Conservation (phyloP, 2,329 filamentous ascomycete species). For the Massarina eburnea region DNA sequence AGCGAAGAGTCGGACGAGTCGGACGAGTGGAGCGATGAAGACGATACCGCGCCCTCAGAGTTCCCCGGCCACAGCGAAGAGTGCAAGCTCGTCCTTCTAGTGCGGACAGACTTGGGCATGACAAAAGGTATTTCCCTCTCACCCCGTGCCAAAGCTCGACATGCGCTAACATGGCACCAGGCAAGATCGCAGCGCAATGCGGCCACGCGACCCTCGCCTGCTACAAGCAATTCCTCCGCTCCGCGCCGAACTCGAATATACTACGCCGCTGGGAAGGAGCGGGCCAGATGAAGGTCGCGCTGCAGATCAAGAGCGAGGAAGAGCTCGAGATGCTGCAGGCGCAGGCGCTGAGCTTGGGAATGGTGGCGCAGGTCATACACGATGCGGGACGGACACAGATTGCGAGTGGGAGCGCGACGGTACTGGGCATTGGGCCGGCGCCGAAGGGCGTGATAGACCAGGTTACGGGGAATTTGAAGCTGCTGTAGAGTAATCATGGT, state of each 20-base stretch:
- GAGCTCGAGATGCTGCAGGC: slow-evolving; percentile 74
- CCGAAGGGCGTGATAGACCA: slow-evolving; percentile 85
- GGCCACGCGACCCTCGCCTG: slow-evolving; percentile 95
- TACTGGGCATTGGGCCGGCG: slow-evolving; percentile 73
- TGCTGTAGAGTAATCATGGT: slow-evolving; percentile 58
- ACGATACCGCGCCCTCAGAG: slow-evolving; percentile 40
- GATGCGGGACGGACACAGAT: slow-evolving; percentile 99
- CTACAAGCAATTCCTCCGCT: slow-evolving; percentile 77
- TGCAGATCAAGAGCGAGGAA: slow-evolving; percentile 86
- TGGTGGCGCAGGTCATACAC: slow-evolving; percentile 87
- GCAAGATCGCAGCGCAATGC: slow-evolving; percentile 96
- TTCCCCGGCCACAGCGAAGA: slow-evolving; percentile 67
- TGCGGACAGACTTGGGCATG: slow-evolving; percentile 94
- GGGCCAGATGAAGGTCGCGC: slow-evolving; percentile 90
- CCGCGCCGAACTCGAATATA: slow-evolving; percentile 59
- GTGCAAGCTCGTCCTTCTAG: slow-evolving; percentile 91
- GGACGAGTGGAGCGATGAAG: slow-evolving; percentile 34
- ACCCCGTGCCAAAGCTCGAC: not conserved
- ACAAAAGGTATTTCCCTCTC: slow-evolving; percentile 71
- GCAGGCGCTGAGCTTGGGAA: slow-evolving; percentile 76
- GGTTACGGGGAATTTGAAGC: slow-evolving; percentile 81
- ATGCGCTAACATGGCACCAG: slow-evolving; percentile 50
- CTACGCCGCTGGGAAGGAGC: slow-evolving; percentile 81
- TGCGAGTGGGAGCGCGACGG: slow-evolving; percentile 86
- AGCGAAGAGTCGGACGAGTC: slow-evolving; percentile 19